Evolutionary conservation across 495 filamentous ascomycete species (phyloP), one percentile per base, ranked within the genome.

Genomic region (Talaromyces adpressus): DNA sequence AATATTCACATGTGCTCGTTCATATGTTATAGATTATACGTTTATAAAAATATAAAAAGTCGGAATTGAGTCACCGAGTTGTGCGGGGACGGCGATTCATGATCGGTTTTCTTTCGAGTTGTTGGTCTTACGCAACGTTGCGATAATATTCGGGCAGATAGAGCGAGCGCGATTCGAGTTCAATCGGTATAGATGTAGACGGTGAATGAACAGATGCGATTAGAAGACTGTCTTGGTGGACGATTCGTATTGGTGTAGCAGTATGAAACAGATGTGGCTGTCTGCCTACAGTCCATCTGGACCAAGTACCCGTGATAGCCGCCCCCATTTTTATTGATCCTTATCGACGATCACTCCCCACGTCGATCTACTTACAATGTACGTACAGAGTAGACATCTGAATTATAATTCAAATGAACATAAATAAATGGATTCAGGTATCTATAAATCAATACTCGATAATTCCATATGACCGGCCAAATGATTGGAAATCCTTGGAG

Each of bases 61-160:
- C 22, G 23, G 58, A 60, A 45, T 60, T 47, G 30, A 36, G 29
- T 58, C 56, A 58, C 56, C 56, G 56, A 32, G 56, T 58, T 6
- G 56, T 14, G 29, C 30, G 30, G 9, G 27, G 30, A 58, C 11
- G 20, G 4, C 29, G n/a, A 58, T 58, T 3, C 56, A 58, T 58
- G 56, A 36, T 36, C 30, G 30, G n/a, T 23, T 8, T 52, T 52
- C 36, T 41, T 3, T 16, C 9, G 32, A 36, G 18, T 51, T n/a
- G 45, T 6, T 23, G n/a, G 22, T 9, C 18, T 52, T 52, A 20
- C 49, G 49, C 49, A 20, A 52, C 18, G 49, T 11, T 41, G 36
- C 36, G 36, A 16, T 41, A 16, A 1, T 14, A 39, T 41, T 16
- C 32, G 14, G 14, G 2, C 14, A 16, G 32, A 36, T 36, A 36